These are phyloP conservation scores for Colletotrichum tanaceti DNA, from an alignment of 2,329 filamentous ascomycete genomes.

Conservation along the genomic window DNA sequence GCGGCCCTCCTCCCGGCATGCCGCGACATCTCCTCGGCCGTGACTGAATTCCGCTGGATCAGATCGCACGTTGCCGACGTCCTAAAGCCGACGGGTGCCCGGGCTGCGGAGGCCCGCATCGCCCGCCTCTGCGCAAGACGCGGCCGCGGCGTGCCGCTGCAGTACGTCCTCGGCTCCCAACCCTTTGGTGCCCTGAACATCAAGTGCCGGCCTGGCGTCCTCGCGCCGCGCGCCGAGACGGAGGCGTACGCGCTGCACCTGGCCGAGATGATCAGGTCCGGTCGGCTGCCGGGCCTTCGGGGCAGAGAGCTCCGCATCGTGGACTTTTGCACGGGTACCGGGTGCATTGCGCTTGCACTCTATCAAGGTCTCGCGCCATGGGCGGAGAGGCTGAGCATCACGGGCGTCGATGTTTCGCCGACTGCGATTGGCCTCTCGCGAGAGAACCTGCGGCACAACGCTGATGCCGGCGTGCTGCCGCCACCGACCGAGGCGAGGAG, in stretches of 20 bases:
- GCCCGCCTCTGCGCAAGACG: constrained; percentile 60
- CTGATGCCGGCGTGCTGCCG: constrained; percentile 43
- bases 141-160: constrained; percentile 77
- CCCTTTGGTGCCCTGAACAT: constrained; percentile 89
- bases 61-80: constrained; percentile 64
- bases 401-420: constrained; percentile 79
- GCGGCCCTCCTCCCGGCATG: constrained; percentile 72
- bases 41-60: constrained; percentile 80
- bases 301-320: constrained; percentile 68
- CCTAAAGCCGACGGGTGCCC: constrained; percentile 5
- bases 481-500: constrained; percentile 40
- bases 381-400: constrained; percentile 59
- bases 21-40: constrained; percentile 70
- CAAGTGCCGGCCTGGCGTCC: constrained; percentile 77
- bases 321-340: constrained; percentile 91
- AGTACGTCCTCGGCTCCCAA: constrained; percentile 89
- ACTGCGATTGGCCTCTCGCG: constrained; percentile 73
- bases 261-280: constrained; percentile 54
- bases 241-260: constrained; percentile 74
- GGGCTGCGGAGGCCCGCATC: constrained; percentile 8
- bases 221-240: constrained; percentile 87
- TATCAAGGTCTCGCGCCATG: constrained; percentile 67
- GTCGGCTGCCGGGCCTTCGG: constrained; percentile 30
- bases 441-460: constrained; percentile 70
- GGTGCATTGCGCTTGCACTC: constrained; percentile 86